A percentile compares a stretch with the other conserved stretches of the same genome.
phyloP scores from a whole-genome alignment of 2,329 filamentous ascomycete genomes.

The Akanthomyces lecanii region DNA sequence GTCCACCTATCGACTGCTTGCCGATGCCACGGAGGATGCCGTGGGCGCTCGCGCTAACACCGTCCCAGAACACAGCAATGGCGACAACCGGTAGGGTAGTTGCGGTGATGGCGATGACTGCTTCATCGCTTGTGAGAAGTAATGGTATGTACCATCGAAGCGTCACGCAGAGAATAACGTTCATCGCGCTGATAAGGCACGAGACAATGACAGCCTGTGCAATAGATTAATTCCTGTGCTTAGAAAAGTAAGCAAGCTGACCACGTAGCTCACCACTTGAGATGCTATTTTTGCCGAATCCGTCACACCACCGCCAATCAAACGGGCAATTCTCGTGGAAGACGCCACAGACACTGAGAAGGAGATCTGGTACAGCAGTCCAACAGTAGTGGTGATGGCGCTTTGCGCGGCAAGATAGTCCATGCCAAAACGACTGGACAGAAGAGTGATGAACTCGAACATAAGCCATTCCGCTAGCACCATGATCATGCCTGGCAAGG shows the following conservation, averaged over 20 bases:
- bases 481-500: conserved; percentile 87
- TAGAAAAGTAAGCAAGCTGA: background rate
- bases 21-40: conserved; percentile 84
- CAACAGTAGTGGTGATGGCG: conserved; percentile 73
- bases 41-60: conserved; percentile 72
- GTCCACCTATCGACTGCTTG: conserved; percentile 83
- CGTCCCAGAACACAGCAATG: conserved; percentile 86
- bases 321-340: conserved; percentile 85
- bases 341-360: conserved; percentile 87
- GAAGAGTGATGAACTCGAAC: conserved; percentile 87
- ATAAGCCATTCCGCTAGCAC: conserved; percentile 89
- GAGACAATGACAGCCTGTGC: conserved; percentile 55
- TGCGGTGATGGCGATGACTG: conserved; percentile 67
- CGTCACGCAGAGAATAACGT: conserved; percentile 63
- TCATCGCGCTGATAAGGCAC: conserved; percentile 70
- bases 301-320: conserved; percentile 82
- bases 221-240: background rate
- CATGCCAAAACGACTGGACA: conserved; percentile 72
- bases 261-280: conserved; percentile 53
- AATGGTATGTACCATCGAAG: conserved; percentile 70
- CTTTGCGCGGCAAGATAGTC: conserved; percentile 86
- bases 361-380: conserved; percentile 83
- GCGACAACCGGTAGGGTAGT: conserved; percentile 74
- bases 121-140: conserved; percentile 69
- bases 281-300: conserved; percentile 75